These are phyloP conservation scores for Monotropa hypopitys DNA, from an alignment of 179 eudicot species.

Conservation along the genomic window DNA sequence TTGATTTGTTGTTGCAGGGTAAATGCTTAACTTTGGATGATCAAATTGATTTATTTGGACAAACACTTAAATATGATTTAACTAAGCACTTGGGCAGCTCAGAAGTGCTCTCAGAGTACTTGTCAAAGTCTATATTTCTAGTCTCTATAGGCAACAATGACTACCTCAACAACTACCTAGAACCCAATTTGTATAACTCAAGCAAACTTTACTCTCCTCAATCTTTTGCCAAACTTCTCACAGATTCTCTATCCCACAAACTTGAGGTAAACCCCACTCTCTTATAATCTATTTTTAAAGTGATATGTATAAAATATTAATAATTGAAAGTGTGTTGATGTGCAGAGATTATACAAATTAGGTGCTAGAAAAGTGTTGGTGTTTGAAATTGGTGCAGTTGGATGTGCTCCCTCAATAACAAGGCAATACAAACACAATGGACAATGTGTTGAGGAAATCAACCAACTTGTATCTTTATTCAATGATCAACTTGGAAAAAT, in stretches of 20 bases:
- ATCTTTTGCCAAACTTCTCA: slow-evolving; percentile 41
- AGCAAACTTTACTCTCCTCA: slow-evolving; percentile 25
- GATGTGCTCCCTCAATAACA: slow-evolving; percentile 44
- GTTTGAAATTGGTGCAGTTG: slow-evolving; percentile 60
- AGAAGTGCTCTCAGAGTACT: slow-evolving; percentile 17
- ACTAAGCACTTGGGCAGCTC: background rate
- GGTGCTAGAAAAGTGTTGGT: slow-evolving; percentile 52
- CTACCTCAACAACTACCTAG: slow-evolving; percentile 42
- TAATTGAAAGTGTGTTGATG: background rate
- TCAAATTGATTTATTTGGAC: slow-evolving; percentile 33
- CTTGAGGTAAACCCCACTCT: slow-evolving; percentile 26
- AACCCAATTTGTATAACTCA: background rate
- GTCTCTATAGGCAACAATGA: slow-evolving; percentile 52
- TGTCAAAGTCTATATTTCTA: slow-evolving; percentile 40
- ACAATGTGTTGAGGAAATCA: slow-evolving; percentile 41
- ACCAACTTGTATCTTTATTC: slow-evolving; percentile 28
- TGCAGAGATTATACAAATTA: slow-evolving; percentile 39
- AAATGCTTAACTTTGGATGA: slow-evolving; percentile 44
- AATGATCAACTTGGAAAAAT: slow-evolving; percentile 29
- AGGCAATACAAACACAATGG: slow-evolving; percentile 20
- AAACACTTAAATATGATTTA: slow-evolving; percentile 27
- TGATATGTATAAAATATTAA: too few species aligned
- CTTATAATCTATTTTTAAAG: background rate
- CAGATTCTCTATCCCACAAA: slow-evolving; percentile 28
- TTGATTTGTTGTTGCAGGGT: slow-evolving; percentile 25